These are phyloP conservation scores for Phanerodontia chrysosporium DNA, from an alignment of 768 basidiomycete genomes.

Conservation along the genomic window DNA sequence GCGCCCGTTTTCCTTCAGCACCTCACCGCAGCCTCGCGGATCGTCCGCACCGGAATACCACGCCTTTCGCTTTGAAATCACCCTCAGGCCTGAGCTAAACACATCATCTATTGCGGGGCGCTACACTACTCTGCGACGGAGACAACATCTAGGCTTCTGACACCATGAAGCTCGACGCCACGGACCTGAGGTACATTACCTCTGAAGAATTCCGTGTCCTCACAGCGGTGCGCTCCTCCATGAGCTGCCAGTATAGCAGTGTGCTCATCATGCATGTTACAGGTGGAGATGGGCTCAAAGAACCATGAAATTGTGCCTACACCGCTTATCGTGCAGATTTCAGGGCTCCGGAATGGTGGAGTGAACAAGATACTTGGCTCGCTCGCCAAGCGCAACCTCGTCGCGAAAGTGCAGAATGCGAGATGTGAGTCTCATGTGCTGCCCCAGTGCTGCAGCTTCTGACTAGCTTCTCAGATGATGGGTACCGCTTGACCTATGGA, in stretches of 20 bases:
- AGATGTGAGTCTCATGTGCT: conserved; percentile 60
- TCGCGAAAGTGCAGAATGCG: conserved; percentile 85
- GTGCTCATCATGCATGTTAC: too few relatives aligned
- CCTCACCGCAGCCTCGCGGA: background rate
- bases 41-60: background rate
- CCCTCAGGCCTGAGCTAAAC: background rate
- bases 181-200: conserved; percentile 89
- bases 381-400: conserved; percentile 87
- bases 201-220: conserved; percentile 94
- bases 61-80: background rate
- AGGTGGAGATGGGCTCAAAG: conserved; percentile 98
- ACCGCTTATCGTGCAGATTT: conserved; percentile 84
- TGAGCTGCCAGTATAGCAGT: background rate
- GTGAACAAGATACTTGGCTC: conserved; percentile 90
- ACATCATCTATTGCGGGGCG: background rate
- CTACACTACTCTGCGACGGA: too few relatives aligned
- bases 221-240: conserved; percentile 60
- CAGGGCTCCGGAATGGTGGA: conserved; percentile 87
- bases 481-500: conserved; percentile 94
- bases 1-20: conserved; percentile 3
- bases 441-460: background rate
- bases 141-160: background rate
- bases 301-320: conserved; percentile 97
- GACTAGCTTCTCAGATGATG: conserved; percentile 68
- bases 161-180: conserved; percentile 88